Percentiles rank a stretch among this genome's conserved stretches.
Conservation (phyloP, 768 basidiomycete genomes). For the Gyrodon lividus region DNA sequence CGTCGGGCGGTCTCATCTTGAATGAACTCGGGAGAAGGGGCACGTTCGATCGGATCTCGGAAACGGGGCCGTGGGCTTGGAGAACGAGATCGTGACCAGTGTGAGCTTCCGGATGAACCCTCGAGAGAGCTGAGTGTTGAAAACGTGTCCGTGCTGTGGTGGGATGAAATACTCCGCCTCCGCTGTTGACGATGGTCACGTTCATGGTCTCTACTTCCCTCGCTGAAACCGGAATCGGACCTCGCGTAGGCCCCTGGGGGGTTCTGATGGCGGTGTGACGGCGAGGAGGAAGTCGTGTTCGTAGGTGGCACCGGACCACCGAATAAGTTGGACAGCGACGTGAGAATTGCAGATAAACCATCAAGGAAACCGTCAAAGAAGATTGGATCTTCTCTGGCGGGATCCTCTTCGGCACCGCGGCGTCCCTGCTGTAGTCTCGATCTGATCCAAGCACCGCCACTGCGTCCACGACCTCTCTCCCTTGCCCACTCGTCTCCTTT, state of each 20-base stretch:
- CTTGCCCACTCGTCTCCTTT: conserved; percentile 24
- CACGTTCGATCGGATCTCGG: conserved; percentile 28
- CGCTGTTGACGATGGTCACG: neutral
- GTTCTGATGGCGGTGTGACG: neutral
- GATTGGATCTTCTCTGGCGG: neutral
- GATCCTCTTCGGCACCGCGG: neutral
- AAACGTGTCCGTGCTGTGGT: conserved; percentile 35
- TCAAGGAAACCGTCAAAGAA: conserved; percentile 21
- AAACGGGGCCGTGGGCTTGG: conserved; percentile 22
- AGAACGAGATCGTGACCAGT: conserved; percentile 30
- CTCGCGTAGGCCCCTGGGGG: conserved; percentile 22
- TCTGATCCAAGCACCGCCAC: conserved; percentile 11
- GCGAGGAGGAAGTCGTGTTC: neutral
- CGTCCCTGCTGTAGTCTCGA: conserved; percentile 13
- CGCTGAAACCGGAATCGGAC: conserved; percentile 13
- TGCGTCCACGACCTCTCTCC: neutral
- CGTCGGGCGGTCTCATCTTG: neutral
- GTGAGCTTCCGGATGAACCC: conserved; percentile 35
- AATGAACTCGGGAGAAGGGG: conserved; percentile 34
- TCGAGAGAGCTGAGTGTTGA: conserved; percentile 52
- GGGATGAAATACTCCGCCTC: conserved; percentile 15
- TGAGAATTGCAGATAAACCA: conserved; percentile 17
- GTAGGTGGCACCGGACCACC: conserved; percentile 1
- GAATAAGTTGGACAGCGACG: conserved; percentile 13
- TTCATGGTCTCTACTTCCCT: conserved; percentile 4